Base-by-base conservation (phyloP, 495 filamentous ascomycete genomes). In the Talaromyces liani region DNA sequence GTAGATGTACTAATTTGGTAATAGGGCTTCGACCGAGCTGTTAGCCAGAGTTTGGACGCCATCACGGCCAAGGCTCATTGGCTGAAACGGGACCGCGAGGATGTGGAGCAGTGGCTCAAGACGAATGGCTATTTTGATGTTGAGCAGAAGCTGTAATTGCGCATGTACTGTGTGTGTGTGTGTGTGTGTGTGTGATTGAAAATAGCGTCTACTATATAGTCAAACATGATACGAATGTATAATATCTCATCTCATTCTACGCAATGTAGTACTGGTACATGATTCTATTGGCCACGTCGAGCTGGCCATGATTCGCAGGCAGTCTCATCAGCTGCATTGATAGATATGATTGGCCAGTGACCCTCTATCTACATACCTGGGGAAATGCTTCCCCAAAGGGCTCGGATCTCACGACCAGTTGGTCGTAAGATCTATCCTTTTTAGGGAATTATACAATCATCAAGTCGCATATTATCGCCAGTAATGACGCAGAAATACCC, bases 51-150 rank as follows among this genome's bases (percentile, higher is more conserved):
- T 65, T 74, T 79, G 34, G 87, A 89, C 66, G 72, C 80, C 27
- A 83, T 88, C 63, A 73, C 74, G 59, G 84, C 84, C 53, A 88
- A 87, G 79, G 72, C 79, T 39, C 79, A 77, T 69, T 88, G 86
- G 87, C 66, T 88, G 65, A 70, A 84, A 72, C 78, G 87, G 68
- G 86, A 89, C 73, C 72, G 73, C 29, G 75, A 77, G 29, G 86
- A 89, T 72, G 84, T 89, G 27, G 76, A 79, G 71, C 64, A 68
- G 58, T 89, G 87, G 87, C 68, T 89, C 63, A 79, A 76, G 75
- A 72, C 79, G 66, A 83, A 86, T 68, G 78, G 80, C 63, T 86
- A 84, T 68, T 68, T 84, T 33, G 27, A 33, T 24, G 69, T 61
- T 3, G 65, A 71, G 60, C 73, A 74, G 59, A 79, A 79, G 76